Base-by-base conservation (phyloP, 116 monocot species). In the Iris pallida region DNA sequence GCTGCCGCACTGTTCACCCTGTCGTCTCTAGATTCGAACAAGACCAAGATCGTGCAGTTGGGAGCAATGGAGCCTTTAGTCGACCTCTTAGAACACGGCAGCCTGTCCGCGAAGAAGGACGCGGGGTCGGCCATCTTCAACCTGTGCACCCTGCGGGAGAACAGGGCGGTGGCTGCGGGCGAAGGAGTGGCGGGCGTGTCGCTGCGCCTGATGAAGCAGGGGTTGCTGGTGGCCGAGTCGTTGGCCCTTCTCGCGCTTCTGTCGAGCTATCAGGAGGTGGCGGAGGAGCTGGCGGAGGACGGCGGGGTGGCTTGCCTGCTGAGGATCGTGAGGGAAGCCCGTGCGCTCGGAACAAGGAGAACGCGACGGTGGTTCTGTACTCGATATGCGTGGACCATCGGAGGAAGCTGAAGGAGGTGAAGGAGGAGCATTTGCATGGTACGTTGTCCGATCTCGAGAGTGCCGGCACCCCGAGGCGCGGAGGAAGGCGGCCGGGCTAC, bases 1-100 rank as follows among this genome's bases (percentile, higher is more conserved):
- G 93, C 93, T 4, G 93, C 89, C 0, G 87, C 93, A 42, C 78
- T 93, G 51, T 93, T 87, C 79, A 85, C 71, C 17, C 71, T 93
- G 8, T 82, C 93, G 5, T 84, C 87, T 0, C 78, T 84, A 20
- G 90, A 87, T 63, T 81, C 84, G 17, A 89, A 89, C 74, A 93
- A 93, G 78, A 16, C 20, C 20, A 86, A 65, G 65, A 93, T 93
- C 45, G 86, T 84, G 6, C 72, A 89, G 20, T 42, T 69, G 71
- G 83, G 86, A 19, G 93, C 81, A 42, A 80, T 93, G 47, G 16
- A 63, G 10, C 82, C 79, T 42, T 79, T 89, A 17, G 47, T 87
- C 2, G 71, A 77, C 40, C 84, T 93, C 7, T 48, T 93, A 7
- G 87, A 80, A 53, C 66, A 73, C 7, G 93, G 86, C 9, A 78